Base-by-base conservation (phyloP, 257 asterid genomes). In the Scutellaria minor region DNA sequence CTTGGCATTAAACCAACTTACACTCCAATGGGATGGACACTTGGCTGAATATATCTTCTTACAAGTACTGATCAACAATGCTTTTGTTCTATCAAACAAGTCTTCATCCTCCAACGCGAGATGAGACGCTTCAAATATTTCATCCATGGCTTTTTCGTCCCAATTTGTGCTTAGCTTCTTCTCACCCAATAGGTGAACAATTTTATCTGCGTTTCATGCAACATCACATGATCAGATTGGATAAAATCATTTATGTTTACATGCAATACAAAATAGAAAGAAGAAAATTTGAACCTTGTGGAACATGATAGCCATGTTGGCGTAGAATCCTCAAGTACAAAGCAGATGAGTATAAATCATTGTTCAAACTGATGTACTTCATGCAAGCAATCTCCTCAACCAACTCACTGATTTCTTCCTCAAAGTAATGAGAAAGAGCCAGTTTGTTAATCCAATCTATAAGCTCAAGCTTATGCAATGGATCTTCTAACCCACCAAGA, bases 91-190 rank as follows among this genome's bases (percentile, higher is more conserved):
- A 3, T 77, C 75, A 42, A 81, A 13, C 39, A 77, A 40, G 50
- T 11, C 37, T 54, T 88, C 91, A 47, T 44, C 80, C 42, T 74
- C 87, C 61, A 64, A 37, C 37, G 66, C 79, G 41, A 81, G 79
- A 73, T 86, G 81, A 53, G 87, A 86, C 5, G 91, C 91, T 78
- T 88, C 86, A 15, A 82, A 75, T 4, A 88, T 66, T 71, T 88
- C 84, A 15, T 57, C 20, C 59, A 65, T 56, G n/a, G 75, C 22
- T 31, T 81, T 81, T 6, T 64, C 77, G n/a, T 58, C 65, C 63
- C 46, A 52, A 14, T 60, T 2, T 8, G 57, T 2, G 27, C 54
- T 64, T 66, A 77, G 18, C n/a, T 78, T 62, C 20, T 80, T 82
- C n/a, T 48, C 50, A 10, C 79, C 83, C 40, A 73, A 57, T 10